Evolutionary conservation across 2,329 filamentous ascomycete genomes (phyloP).

Genomic region (Botrytis elliptica): DNA sequence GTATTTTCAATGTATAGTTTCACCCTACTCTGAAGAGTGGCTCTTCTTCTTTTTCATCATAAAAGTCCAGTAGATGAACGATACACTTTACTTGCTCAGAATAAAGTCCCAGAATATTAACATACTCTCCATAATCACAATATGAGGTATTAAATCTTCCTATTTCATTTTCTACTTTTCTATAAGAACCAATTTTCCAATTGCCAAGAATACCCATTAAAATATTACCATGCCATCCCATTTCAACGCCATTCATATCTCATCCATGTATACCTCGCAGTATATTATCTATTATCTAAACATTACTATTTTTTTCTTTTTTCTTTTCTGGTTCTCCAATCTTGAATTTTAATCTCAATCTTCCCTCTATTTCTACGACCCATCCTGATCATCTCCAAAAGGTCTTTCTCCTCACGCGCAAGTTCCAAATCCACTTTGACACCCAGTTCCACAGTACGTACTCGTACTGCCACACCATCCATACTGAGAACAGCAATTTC

Average conservation of each 20-base stretch:
- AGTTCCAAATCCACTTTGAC: conserved; percentile 15
- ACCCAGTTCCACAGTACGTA: conserved; percentile 5
- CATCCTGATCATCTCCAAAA: background rate
- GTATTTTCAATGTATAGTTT: background rate
- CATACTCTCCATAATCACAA: background rate
- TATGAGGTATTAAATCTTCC: background rate
- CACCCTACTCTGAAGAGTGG: background rate
- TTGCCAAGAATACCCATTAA: background rate
- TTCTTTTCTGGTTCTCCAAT: too few relatives aligned
- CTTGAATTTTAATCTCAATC: background rate
- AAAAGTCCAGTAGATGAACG: background rate
- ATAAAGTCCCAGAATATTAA: background rate
- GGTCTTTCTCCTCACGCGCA: background rate
- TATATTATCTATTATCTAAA: background rate
- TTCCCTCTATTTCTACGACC: background rate
- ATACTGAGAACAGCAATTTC: conserved; percentile 4
- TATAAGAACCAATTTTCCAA: too few relatives aligned
- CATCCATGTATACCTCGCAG: background rate
- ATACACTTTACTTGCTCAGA: background rate
- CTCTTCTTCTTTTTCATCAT: fast-evolving
- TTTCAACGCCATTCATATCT: background rate
- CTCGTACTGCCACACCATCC: conserved; percentile 9
- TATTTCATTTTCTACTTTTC: background rate
- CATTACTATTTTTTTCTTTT: background rate
- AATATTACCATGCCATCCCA: background rate